Evolutionary conservation across 495 filamentous ascomycete genomes (phyloP).

Genomic region (Xylaria sp.): DNA sequence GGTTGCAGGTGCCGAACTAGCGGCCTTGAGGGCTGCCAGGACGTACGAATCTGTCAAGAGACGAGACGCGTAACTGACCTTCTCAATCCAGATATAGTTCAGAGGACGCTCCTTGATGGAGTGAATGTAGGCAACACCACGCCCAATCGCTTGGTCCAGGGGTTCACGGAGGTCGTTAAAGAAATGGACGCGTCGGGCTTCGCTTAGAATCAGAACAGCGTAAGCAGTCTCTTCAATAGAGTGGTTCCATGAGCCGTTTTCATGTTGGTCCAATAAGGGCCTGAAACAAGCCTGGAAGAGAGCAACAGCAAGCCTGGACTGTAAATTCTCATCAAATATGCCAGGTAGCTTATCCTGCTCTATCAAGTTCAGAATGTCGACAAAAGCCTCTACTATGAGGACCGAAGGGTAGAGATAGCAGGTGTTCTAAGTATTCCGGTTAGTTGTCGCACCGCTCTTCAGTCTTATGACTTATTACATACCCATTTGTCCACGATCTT

Average conservation of each 20-base stretch:
- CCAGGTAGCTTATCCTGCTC: slow-evolving; percentile 30
- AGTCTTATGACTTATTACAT: slow-evolving; percentile 3
- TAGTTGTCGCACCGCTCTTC: neutral
- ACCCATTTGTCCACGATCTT: slow-evolving; percentile 41
- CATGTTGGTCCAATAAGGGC: slow-evolving; percentile 34
- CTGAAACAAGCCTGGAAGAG: slow-evolving; percentile 33
- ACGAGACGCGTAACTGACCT: slow-evolving; percentile 47
- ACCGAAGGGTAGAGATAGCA: slow-evolving; percentile 33
- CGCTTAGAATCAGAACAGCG: slow-evolving; percentile 33
- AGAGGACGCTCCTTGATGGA: slow-evolving; percentile 20
- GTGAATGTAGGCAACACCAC: slow-evolving; percentile 30
- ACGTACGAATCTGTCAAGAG: slow-evolving; percentile 44
- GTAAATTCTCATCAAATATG: slow-evolving; percentile 26
- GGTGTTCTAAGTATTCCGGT: slow-evolving; percentile 30
- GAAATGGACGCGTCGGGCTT: slow-evolving; percentile 24
- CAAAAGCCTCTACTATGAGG: slow-evolving; percentile 34
- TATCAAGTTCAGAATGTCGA: slow-evolving; percentile 32
- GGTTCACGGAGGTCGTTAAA: slow-evolving; percentile 27
- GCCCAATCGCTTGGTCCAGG: slow-evolving; percentile 29
- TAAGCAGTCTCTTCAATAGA: slow-evolving; percentile 41
- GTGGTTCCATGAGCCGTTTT: slow-evolving; percentile 42
- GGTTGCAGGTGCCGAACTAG: slow-evolving; percentile 17
- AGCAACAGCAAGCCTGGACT: slow-evolving; percentile 27
- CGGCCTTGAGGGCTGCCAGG: slow-evolving; percentile 40
- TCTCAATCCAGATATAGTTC: slow-evolving; percentile 52